A percentile compares a stretch with the other conserved stretches of the same genome.
Evolutionary conservation across 768 basidiomycete species (phyloP).

Genomic region (Boletus sp.): DNA sequence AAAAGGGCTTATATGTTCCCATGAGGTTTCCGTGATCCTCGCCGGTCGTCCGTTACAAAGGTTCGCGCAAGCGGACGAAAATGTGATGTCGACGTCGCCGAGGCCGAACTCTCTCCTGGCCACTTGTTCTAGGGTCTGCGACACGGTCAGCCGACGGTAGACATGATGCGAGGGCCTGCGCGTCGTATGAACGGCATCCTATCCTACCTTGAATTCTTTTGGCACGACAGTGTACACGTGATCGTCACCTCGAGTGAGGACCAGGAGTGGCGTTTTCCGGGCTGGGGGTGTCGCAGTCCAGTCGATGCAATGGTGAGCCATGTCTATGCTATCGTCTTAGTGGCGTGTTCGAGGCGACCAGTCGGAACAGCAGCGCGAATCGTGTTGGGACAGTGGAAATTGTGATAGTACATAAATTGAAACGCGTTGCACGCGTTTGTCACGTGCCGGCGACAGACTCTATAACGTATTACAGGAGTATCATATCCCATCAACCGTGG

Average conservation of each 20-base stretch:
- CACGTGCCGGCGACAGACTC: constrained; percentile 9
- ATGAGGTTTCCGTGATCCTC: constrained; percentile 19
- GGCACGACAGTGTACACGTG: no score
- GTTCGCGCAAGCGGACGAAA: constrained; percentile 21
- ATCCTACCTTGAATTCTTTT: constrained; percentile 11
- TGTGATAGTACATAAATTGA: neutral
- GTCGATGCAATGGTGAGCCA: constrained; percentile 14
- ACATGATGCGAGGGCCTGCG: neutral
- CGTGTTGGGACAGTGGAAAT: no score
- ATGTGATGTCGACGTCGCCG: neutral
- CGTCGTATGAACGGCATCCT: neutral
- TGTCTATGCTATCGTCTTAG: neutral
- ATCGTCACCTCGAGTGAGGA: no score
- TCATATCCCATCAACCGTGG: no score
- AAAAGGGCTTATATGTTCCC: constrained; percentile 14
- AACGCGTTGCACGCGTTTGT: constrained; percentile 2
- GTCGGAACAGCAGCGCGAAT: no score
- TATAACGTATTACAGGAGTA: no score
- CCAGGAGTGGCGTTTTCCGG: constrained; percentile 16
- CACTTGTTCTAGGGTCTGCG: constrained; percentile 2
- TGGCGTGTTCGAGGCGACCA: no score
- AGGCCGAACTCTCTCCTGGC: no score
- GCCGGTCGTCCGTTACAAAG: constrained; percentile 19
- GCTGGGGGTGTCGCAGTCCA: constrained; percentile 6
- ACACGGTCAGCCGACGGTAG: neutral